Base-by-base conservation (phyloP, 2,329 filamentous ascomycete species). In the Aspergillus calidoustus region DNA sequence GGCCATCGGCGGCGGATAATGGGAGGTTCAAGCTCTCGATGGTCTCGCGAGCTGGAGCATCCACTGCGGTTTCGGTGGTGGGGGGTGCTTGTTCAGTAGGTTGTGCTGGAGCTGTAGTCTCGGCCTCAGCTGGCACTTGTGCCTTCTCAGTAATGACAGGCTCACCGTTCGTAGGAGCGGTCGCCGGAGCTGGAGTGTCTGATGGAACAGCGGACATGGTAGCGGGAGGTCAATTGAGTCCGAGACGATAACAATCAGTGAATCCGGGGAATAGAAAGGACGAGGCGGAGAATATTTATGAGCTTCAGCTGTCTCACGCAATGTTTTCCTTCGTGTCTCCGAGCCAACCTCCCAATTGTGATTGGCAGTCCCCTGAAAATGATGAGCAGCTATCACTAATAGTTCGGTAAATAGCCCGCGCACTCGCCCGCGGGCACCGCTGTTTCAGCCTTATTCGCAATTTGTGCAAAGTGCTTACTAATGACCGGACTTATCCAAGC, bases 1-100 rank as follows among this genome's bases (percentile, higher is more conserved):
- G 68, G 7, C 77, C 79, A 54, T 79, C 74, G 7, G 71, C 73
- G 7, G 76, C 73, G 22, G 75, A 79, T 9, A 60, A 66, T 30
- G 78, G 79, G n/a, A 79, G 69, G 22, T 72, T 63, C n/a, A 71
- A 62, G 48, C 60, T 49, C 19, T 66, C 66, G 43, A 59, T 41
- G 22, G 28, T 38, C 9, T 46, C 44, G 31, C 49, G 43, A 41
- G 34, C 34, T 13, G 34, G 34, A 13, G 9, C 34, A 2, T 56
- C 38, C 22, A 59, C 49, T 43, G 59, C 38, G 31, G 49, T 6
- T 13, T 41, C 19, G 23, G 54, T 19, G 23, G 43, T 43, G 15
- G 54, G 23, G 28, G 13, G 38, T n/a, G 41, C 54, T 22, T 61
- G 47, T 28, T 57, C 57, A 25, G 55, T 54, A 28, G 60, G 54